Percentiles rank a stretch among this genome's conserved stretches.
phyloP scores from a whole-genome alignment of 2,329 filamentous ascomycete genomes.

The Penicillium janthinellum region DNA sequence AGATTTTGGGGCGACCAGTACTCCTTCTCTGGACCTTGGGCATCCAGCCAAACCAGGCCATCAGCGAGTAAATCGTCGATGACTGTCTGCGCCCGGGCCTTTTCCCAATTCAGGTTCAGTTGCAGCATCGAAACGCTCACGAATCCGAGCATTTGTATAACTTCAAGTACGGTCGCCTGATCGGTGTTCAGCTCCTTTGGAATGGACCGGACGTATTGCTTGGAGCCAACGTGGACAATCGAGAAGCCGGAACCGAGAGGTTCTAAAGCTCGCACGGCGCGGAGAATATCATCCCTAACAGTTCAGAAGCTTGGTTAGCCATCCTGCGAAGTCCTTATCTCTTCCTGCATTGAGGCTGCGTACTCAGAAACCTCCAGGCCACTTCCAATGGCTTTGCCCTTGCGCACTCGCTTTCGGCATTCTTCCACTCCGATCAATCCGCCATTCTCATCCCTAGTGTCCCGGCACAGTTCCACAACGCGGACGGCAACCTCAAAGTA shows the following conservation, averaged over 20 bases:
- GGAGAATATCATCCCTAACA: constrained; percentile 77
- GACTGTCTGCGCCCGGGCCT: constrained; percentile 81
- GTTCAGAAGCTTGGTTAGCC: neutral
- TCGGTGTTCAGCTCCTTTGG: constrained; percentile 95
- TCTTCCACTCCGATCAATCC: constrained; percentile 85
- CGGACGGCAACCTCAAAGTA: constrained; percentile 97
- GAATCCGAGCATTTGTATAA: constrained; percentile 84
- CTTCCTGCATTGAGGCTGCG: constrained; percentile 25
- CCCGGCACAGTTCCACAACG: constrained; percentile 88
- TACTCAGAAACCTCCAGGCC: constrained; percentile 78
- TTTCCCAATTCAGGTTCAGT: constrained; percentile 82
- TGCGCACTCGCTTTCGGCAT: constrained; percentile 73
- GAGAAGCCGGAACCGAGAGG: constrained; percentile 88
- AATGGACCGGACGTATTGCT: constrained; percentile 85
- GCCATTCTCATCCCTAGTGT: constrained; percentile 86
- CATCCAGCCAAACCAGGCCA: constrained; percentile 92
- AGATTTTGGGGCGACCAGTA: constrained; percentile 71
- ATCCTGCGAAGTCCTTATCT: neutral
- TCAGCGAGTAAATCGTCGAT: constrained; percentile 87
- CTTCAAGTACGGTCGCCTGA: constrained; percentile 89
- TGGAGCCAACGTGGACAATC: constrained; percentile 78
- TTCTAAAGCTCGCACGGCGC: constrained; percentile 82
- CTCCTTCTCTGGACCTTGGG: constrained; percentile 80
- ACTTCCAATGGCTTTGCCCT: constrained; percentile 71
- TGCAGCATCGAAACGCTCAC: constrained; percentile 88